Evolutionary conservation across 768 basidiomycete genomes (phyloP), one percentile per base, ranked within the genome.

Genomic region (Gymnopilus junonius): DNA sequence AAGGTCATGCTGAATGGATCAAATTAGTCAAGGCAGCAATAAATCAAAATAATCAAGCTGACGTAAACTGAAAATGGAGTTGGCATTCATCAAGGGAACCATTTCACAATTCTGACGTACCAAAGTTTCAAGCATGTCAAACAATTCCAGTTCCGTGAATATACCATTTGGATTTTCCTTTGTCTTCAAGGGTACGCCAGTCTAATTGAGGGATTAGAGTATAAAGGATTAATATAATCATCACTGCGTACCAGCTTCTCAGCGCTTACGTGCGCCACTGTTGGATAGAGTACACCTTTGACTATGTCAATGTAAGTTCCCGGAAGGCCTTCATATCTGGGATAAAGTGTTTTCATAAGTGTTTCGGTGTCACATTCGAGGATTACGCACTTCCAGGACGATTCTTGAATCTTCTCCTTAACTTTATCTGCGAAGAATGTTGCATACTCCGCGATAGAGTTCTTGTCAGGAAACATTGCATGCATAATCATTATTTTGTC

Each of bases 121-220:
- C 25, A 81, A 65, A 4, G 68, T 68, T 3, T 72, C 50, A 29
- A 82, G 71, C 77, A 82, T 82, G 35, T 81, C 79, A 64, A 79
- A 83, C 10, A 84, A 62, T 63, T 85, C 81, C 37, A 81, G 75
- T 58, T 79, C 81, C 0, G 83, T 85, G 68, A 76, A 79, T 34
- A 80, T 34, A 0, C 83, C 84, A 1, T 66, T 64, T 2, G 82
- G 81, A 43, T 80, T 80, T 27, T 74, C 75, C 45, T 77, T 74
- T 4, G 82, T 82, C 72, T 85, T 86, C 48, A 84, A 65, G 7
- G 78, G 69, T 25, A 86, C 74, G 1, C 83, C 84, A 43, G 76
- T 73, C 82, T 83, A 17, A 56, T 59, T 20, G 12, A 25, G 4
- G 20, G 53, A 23, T 10, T 4, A 54, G 14, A 39, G 55, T 5